phyloP scores from a whole-genome alignment of 306 rosid species.

The Glycyrrhiza uralensis region DNA sequence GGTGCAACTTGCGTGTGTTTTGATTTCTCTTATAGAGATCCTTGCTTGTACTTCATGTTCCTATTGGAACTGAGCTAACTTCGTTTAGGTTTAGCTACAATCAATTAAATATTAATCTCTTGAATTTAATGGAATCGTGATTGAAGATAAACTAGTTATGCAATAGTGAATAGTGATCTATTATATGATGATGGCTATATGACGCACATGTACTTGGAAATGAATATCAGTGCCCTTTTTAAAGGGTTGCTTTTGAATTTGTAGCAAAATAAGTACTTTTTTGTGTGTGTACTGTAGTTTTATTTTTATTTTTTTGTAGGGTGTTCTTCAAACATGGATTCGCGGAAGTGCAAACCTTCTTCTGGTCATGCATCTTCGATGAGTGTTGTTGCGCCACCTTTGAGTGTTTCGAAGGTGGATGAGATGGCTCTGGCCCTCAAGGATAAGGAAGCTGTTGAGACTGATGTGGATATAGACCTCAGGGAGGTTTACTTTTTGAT shows the following conservation, averaged over 20 bases:
- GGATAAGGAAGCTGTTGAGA: constrained; percentile 35
- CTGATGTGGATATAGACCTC: constrained; percentile 60
- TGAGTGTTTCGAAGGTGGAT: constrained; percentile 47
- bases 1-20: background rate
- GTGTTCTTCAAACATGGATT: constrained; percentile 44
- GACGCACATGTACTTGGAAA: background rate
- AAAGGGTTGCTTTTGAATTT: constrained; percentile 6
- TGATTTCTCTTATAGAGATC: background rate
- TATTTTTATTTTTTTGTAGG: constrained; percentile 39
- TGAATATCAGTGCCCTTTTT: background rate
- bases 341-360: constrained; percentile 49
- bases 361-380: constrained; percentile 42
- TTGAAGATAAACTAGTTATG: background rate
- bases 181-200: background rate
- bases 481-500: constrained; percentile 78
- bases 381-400: constrained; percentile 41
- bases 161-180: background rate
- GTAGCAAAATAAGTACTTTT: background rate
- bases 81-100: background rate
- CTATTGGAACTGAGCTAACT: background rate
- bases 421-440: constrained; percentile 41
- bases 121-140: constrained; percentile 1
- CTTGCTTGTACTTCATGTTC: background rate
- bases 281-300: background rate
- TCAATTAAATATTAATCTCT: constrained; percentile 6